phyloP scores from a whole-genome alignment of 2,329 filamentous ascomycete genomes.

The Lasiodiplodia hormozganensis region DNA sequence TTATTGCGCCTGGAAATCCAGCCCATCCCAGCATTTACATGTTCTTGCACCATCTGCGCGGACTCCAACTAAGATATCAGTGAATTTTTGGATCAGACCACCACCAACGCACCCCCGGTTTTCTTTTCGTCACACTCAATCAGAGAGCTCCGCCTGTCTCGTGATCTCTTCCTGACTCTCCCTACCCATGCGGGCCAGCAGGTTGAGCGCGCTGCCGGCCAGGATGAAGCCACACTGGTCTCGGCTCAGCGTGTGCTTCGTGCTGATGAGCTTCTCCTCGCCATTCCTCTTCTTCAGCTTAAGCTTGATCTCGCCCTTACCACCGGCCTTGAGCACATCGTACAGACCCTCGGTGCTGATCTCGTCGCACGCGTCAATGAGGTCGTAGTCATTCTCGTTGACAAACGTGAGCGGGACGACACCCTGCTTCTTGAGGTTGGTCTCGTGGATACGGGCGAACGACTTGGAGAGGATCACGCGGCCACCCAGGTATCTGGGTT shows the following conservation, averaged over 20 bases:
- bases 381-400: constrained; percentile 86
- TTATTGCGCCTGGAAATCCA: neutral
- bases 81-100: neutral
- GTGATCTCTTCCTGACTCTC: constrained; percentile 40
- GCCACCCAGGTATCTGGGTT: constrained; percentile 88
- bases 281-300: constrained; percentile 58
- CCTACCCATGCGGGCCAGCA: constrained; percentile 72
- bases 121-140: neutral
- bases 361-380: constrained; percentile 80
- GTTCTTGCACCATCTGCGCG: neutral
- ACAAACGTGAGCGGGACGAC: constrained; percentile 92
- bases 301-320: constrained; percentile 79
- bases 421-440: constrained; percentile 96
- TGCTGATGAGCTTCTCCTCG: constrained; percentile 72
- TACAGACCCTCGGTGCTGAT: constrained; percentile 83
- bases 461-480: constrained; percentile 84
- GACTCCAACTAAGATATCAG: neutral
- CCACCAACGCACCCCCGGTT: neutral
- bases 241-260: constrained; percentile 86
- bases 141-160: constrained; percentile 23
- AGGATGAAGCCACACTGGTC: constrained; percentile 94
- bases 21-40: neutral
- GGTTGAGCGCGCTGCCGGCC: constrained; percentile 90
- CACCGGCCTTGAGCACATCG: constrained; percentile 78
- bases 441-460: constrained; percentile 93